These are phyloP conservation scores for Coemansia sp. DNA, from an alignment of 192 early-diverging fungal species.

Conservation along the genomic window DNA sequence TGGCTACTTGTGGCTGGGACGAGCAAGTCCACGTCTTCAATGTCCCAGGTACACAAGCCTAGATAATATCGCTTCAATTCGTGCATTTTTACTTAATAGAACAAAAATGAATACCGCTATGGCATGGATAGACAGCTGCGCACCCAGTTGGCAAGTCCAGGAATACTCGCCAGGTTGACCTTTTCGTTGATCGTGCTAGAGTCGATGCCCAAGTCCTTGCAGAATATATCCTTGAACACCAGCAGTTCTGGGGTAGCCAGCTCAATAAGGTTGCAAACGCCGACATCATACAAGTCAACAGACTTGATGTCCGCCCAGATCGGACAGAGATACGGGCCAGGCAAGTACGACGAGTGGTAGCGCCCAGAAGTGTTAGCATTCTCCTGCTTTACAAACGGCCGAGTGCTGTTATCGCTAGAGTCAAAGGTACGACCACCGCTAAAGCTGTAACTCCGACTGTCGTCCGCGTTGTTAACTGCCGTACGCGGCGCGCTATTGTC, in stretches of 20 bases:
- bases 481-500: not conserved
- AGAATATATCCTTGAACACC: constrained; percentile 52
- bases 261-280: constrained; percentile 45
- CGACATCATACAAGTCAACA: constrained; percentile 51
- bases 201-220: constrained; percentile 44
- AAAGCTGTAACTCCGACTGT: constrained; percentile 1
- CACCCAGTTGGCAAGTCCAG: constrained; percentile 46
- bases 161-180: constrained; percentile 38
- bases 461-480: not conserved
- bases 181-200: constrained; percentile 33
- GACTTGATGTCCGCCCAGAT: constrained; percentile 53
- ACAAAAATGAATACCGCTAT: not conserved
- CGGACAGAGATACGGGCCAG: constrained; percentile 48
- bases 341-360: constrained; percentile 43
- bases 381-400: constrained; percentile 9
- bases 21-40: constrained; percentile 74
- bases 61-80: not conserved
- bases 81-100: not conserved
- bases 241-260: constrained; percentile 46
- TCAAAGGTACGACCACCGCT: not conserved
- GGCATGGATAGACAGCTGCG: constrained; percentile 20
- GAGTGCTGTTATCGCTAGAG: constrained; percentile 36
- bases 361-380: constrained; percentile 46
- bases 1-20: constrained; percentile 97
- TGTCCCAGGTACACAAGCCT: constrained; percentile 12